Base-by-base conservation (phyloP, 768 basidiomycete species). In the Agrocybe pediades region DNA sequence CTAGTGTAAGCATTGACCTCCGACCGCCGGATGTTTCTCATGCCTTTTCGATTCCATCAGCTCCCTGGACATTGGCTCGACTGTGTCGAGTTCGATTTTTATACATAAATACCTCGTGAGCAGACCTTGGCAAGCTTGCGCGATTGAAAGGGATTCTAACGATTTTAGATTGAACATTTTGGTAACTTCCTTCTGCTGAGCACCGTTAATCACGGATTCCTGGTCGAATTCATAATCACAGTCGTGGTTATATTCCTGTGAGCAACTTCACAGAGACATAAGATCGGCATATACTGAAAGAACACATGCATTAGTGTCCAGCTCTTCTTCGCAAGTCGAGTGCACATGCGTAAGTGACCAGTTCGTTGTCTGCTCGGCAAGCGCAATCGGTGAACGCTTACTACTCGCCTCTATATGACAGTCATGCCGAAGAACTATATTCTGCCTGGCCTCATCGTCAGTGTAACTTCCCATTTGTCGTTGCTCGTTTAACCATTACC, bases 271-370 rank as follows among this genome's bases (percentile, higher is more conserved):
- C 15, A 2, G 1, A 39, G 3, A 4, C 2, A n/a, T 7, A 25
- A 20, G 9, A 6, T 9, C 11, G 33, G 8, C 17, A 29, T 27
- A 1, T 13, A 15, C n/a, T 51, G 2, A 19, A 27, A 30, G 11
- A 9, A 42, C 9, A 17, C 2, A 11, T 2, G 11, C 29, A 4
- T 27, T 9, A 51, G 49, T 2, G 49, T 51, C 1, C 49, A 51
- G 19, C 41, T 51, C 20, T 51, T 51, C 49, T 51, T 51, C 9
- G 49, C 49, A 6, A 51, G 19, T 21, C n/a, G 49, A 42, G 49
- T 51, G 17, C 17, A 42, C n/a, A 15, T 51, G 30, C 23, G 49
- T 51, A 20, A 43, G 20, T 23, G 1, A 0, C 41, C 3, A 7
- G 17, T 29, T n/a, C 26, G 41, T 42, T 16, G 3, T 36, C 13